Conservation (phyloP, 805 yeast species). For the Sungouiella blattae region DNA sequence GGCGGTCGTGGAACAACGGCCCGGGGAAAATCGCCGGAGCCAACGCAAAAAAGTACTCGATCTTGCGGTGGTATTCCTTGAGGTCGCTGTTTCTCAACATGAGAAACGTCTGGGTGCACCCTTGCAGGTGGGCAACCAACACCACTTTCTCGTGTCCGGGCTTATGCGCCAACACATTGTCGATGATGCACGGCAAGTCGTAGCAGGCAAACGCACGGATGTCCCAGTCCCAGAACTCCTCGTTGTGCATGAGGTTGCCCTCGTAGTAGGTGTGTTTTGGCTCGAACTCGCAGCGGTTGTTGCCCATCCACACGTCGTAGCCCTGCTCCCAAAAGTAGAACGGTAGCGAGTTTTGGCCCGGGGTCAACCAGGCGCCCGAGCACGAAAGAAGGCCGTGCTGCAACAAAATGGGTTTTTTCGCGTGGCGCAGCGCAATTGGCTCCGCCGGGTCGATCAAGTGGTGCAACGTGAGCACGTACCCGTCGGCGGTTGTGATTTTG, state of each 20-base stretch:
- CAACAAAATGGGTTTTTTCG: slow-evolving; percentile 62
- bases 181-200: slow-evolving; percentile 74
- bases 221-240: slow-evolving; percentile 90
- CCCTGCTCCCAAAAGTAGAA: slow-evolving; percentile 51
- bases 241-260: slow-evolving; percentile 38
- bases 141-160: slow-evolving; percentile 47
- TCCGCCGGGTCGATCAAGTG: slow-evolving; percentile 53
- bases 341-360: slow-evolving; percentile 80
- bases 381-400: slow-evolving; percentile 88
- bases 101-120: slow-evolving; percentile 81
- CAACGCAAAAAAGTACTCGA: slow-evolving; percentile 69
- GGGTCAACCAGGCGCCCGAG: slow-evolving; percentile 77
- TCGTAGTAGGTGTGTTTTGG: slow-evolving; percentile 50
- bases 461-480: slow-evolving; percentile 66
- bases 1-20: slow-evolving; percentile 56
- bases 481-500: slow-evolving; percentile 71
- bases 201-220: slow-evolving; percentile 73
- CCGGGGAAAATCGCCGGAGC: slow-evolving; percentile 96
- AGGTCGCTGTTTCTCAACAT: slow-evolving; percentile 49
- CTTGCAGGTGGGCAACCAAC: slow-evolving; percentile 86
- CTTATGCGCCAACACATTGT: slow-evolving; percentile 48
- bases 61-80: slow-evolving; percentile 41
- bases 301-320: slow-evolving; percentile 88
- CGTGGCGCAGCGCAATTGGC: slow-evolving; percentile 23
- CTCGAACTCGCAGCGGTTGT: slow-evolving; percentile 82